Base-by-base conservation (phyloP, 306 rosid genomes). In the Aeschynomene evenia region DNA sequence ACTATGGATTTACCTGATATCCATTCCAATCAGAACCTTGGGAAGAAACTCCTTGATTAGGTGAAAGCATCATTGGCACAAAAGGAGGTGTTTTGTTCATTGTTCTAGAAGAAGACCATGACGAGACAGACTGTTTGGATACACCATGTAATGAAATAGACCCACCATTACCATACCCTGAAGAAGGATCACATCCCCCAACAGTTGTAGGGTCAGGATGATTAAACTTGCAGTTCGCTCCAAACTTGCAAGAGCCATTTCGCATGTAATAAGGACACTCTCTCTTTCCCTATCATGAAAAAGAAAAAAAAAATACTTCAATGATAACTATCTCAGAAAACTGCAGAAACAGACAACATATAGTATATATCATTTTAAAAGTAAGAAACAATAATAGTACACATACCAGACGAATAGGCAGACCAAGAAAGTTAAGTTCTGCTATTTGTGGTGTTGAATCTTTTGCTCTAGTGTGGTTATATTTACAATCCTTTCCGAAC, bases 201-300 rank as follows among this genome's bases (percentile, higher is more conserved):
- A 79, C 85, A 56, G 85, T 60, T 63, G 88, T 87, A 66, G 99
- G 99, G 76, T 95, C 97, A 14, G 99, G 99, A 70, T 95, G 99
- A 78, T 95, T 95, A 77, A 87, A 95, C 89, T 72, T 89, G 85
- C 99, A 91, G 91, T 83, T 85, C 9, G 85, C 72, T 61, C 96
- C 99, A 80, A 82, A 95, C 86, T 88, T 95, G 78, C 99, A 95
- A 65, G 95, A 91, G 66, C 97, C 97, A n/a, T 70, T 91, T 51
- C 89, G 91, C 97, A 95, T 95, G 81, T 95, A 95, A 68, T 83
- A 91, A 29, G 87, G 96, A 34, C 99, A 95, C 75, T 87, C 99
- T 79, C 59, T 95, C 80, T 84, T 95, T 15, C 90, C 96, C 99
- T 95, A 79, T 31, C 74, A 84, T 13, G 31, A 53, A 75, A 75